Evolutionary conservation across 2,329 filamentous ascomycete species (phyloP).

Genomic region (Neophaeococcomyces aloes): DNA sequence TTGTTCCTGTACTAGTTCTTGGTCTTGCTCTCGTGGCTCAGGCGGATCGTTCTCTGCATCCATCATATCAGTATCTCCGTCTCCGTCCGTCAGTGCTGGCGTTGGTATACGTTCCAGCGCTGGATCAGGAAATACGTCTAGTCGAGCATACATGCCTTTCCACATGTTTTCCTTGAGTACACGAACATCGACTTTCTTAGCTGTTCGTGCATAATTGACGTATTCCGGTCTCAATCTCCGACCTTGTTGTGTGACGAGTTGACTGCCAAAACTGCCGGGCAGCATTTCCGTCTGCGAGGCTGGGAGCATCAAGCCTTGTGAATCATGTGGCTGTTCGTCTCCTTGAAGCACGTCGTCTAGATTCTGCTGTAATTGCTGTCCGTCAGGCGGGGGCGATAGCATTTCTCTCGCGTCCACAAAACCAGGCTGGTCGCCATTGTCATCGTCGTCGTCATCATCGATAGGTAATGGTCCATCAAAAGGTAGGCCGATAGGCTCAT

Average conservation of each 20-base stretch:
- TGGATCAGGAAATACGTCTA: slow-evolving; percentile 29
- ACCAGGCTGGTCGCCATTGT: slow-evolving; percentile 23
- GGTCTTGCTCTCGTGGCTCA: slow-evolving; percentile 20
- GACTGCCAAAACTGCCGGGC: slow-evolving; percentile 50
- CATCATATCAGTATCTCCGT: slow-evolving; percentile 19
- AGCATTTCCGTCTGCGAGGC: slow-evolving; percentile 20
- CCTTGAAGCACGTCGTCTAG: slow-evolving; percentile 8
- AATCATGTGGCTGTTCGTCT: slow-evolving; percentile 10
- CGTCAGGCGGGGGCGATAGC: slow-evolving; percentile 31
- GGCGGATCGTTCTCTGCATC: slow-evolving; percentile 16
- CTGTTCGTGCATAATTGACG: slow-evolving; percentile 54
- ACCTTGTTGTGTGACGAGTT: slow-evolving; percentile 52
- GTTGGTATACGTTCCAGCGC: slow-evolving; percentile 23
- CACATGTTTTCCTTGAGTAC: slow-evolving; percentile 56
- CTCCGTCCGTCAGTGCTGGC: slow-evolving; percentile 23
- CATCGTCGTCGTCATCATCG: slow-evolving; percentile 38
- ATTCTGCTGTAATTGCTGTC: slow-evolving; percentile 10
- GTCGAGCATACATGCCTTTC: slow-evolving; percentile 46
- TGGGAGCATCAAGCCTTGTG: background rate
- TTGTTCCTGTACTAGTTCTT: slow-evolving; percentile 25
- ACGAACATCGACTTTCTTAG: slow-evolving; percentile 57
- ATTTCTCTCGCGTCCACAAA: slow-evolving; percentile 42
- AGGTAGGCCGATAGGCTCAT: slow-evolving; percentile 41
- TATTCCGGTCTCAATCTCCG: slow-evolving; percentile 51
- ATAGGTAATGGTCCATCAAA: slow-evolving; percentile 35